These are phyloP conservation scores for Claviceps sp. DNA, from an alignment of 2,329 filamentous ascomycete species.

Conservation along the genomic window DNA sequence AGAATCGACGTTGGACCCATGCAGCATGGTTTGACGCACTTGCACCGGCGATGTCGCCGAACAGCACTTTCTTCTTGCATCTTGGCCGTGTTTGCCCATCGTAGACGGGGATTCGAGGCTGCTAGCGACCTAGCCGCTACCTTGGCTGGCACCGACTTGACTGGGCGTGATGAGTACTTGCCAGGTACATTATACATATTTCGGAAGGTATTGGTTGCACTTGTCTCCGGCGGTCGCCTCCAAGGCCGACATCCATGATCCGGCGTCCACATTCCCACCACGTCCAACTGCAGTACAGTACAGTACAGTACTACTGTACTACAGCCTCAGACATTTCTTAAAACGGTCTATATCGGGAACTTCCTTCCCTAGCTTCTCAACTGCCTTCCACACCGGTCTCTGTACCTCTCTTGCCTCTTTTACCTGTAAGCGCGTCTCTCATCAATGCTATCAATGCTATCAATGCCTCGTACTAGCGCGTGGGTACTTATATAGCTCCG, in stretches of 20 bases:
- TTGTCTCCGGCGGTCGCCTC: not conserved
- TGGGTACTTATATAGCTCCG: not conserved
- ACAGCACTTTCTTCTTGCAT: not conserved
- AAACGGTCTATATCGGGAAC: not conserved
- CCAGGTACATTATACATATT: not conserved
- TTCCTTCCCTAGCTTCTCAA: not conserved
- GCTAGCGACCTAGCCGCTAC: not conserved
- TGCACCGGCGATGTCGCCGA: slow-evolving; percentile 1
- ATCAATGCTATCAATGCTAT: not conserved
- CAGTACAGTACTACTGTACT: not conserved
- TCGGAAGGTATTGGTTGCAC: not conserved
- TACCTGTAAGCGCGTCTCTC: not conserved
- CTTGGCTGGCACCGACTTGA: not conserved
- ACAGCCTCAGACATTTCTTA: not conserved
- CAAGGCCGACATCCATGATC: not conserved
- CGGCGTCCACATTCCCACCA: not conserved
- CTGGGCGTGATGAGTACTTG: not conserved
- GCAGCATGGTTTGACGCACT: not conserved
- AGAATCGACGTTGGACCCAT: not conserved
- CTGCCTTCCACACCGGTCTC: not conserved
- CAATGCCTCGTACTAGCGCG: not conserved
- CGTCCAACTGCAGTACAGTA: not conserved
- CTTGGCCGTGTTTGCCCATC: not conserved
- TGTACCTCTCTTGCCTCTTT: not conserved
- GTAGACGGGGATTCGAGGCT: not conserved